Base-by-base conservation (phyloP, 169 alveolate genomes). In the Besnoitia besnoiti region DNA sequence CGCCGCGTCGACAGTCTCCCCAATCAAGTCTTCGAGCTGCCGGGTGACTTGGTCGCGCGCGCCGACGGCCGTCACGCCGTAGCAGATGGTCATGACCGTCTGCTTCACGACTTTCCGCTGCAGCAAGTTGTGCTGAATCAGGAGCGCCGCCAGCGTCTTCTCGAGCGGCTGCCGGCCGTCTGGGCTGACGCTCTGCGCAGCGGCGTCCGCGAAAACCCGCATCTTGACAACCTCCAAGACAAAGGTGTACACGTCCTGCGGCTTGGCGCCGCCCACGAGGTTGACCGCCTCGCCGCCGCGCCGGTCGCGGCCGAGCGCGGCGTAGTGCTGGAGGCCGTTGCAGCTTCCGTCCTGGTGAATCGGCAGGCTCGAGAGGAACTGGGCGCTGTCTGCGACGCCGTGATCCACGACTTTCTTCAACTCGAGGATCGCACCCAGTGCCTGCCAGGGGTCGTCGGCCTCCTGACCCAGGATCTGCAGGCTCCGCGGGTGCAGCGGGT, bases 61-160 rank as follows among this genome's bases (percentile, higher is more conserved):
- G 8, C 96, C 96, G 30, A 97, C 96, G 30, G 98, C 96, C 2
- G 99, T 99, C 27, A 99, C 99, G 14, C 99, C 99, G 93, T 99
- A 99, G 51, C 99, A 99, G 40, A 99, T 98, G 49, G 99, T 99
- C 99, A 99, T 99, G 39, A 99, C 99, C n/a, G 99, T 99, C 96
- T 99, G 99, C 94, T 99, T 99, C 61, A 99, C 99, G n/a, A 97
- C 98, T 97, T 98, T 75, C 39, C 99, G 93, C 93, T 96, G 95
- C 80, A 98, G 95, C 42, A 98, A 73, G 39, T 97, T 33, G 49
- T 19, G 90, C 49, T 73, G 42, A 0, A 47, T 49, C 19, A 76
- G 35, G 4, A 33, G 77, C 21, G 30, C 40, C 19, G 90, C 90
- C 16, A 42, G 55, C 24, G 59, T 30, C 4, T 27, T 44, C 87